Evolutionary conservation across 805 yeast species (phyloP).

Genomic region (Yamadazyma sp.): DNA sequence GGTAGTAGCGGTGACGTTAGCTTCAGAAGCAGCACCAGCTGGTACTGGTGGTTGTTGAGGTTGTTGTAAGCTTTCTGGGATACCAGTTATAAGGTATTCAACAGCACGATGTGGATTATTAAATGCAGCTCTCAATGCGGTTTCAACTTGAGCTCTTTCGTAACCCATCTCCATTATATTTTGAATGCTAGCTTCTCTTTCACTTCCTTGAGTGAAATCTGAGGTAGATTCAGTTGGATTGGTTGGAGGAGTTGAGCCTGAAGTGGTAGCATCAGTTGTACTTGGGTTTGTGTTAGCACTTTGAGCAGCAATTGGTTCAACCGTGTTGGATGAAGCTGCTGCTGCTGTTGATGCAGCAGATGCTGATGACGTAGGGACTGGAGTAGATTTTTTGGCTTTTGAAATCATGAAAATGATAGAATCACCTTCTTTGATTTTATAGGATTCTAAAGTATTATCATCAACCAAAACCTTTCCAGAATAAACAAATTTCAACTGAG

Average conservation of each 20-base stretch:
- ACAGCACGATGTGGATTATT: slow-evolving; percentile 98
- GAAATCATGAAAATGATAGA: slow-evolving; percentile 91
- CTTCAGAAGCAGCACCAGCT: slow-evolving; percentile 14
- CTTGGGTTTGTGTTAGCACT: too few relatives aligned
- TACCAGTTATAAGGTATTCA: slow-evolving; percentile 86
- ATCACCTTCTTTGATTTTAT: slow-evolving; percentile 79
- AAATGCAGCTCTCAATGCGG: slow-evolving; percentile 91
- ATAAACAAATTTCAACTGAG: slow-evolving; percentile 83
- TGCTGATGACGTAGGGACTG: slow-evolving; percentile 14
- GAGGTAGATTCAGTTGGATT: slow-evolving; percentile 30
- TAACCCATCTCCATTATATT: slow-evolving; percentile 97
- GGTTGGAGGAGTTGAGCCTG: slow-evolving; percentile 12
- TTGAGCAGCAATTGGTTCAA: slow-evolving; percentile 17
- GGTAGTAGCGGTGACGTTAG: slow-evolving; percentile 9
- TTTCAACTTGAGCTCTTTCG: slow-evolving; percentile 79
- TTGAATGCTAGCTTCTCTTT: slow-evolving; percentile 72
- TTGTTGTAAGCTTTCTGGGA: slow-evolving; percentile 62
- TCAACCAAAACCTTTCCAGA: slow-evolving; percentile 90
- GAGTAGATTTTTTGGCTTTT: slow-evolving; percentile 30
- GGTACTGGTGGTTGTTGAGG: slow-evolving; percentile 11
- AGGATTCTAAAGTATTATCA: slow-evolving; percentile 66
- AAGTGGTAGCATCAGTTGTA: slow-evolving; percentile 22
- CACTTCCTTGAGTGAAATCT: slow-evolving; percentile 72
- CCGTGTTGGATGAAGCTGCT: slow-evolving; percentile 16
- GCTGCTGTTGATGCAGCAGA: slow-evolving; percentile 26